Conservation (phyloP, 371 early-diverging fungal species). For the Mucor mucedo region DNA sequence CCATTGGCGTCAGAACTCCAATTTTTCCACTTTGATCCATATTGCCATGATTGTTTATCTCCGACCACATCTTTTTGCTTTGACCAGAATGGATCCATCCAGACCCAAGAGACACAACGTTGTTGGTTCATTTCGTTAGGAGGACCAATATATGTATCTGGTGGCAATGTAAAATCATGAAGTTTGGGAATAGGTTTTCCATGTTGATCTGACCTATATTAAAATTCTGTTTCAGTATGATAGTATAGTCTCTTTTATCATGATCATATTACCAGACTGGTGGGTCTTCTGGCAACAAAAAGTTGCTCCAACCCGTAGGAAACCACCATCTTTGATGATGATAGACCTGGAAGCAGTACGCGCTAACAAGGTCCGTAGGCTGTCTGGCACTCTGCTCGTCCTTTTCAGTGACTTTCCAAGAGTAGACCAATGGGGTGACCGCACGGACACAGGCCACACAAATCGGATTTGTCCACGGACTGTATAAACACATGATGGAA, state of each 20-base stretch:
- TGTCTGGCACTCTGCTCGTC: neutral
- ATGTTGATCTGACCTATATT: constrained; percentile 35
- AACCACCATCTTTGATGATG: constrained; percentile 45
- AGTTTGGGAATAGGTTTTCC: constrained; percentile 29
- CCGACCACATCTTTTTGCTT: constrained; percentile 6
- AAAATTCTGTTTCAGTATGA: neutral
- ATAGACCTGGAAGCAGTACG: constrained; percentile 30
- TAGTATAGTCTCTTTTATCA: neutral
- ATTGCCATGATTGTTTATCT: constrained; percentile 25
- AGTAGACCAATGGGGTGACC: neutral
- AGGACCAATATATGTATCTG: constrained; percentile 1
- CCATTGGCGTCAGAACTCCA: constrained; percentile 18
- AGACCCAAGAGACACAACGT: constrained; percentile 19
- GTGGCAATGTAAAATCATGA: constrained; percentile 31
- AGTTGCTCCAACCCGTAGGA: constrained; percentile 31
- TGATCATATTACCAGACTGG: constrained; percentile 28
- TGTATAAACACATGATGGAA: constrained; percentile 1
- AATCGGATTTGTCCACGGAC: constrained; percentile 12
- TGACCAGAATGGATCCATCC: constrained; percentile 27
- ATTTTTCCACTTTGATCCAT: constrained; percentile 20
- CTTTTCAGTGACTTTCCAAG: neutral
- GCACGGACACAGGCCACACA: constrained; percentile 5
- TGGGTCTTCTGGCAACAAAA: constrained; percentile 31
- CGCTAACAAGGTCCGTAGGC: neutral
- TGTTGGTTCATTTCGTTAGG: constrained; percentile 1